Percentiles rank a stretch among this genome's conserved stretches.
phyloP scores from a whole-genome alignment of 2,329 filamentous ascomycete species.

The Colletotrichum neosansevieriae region DNA sequence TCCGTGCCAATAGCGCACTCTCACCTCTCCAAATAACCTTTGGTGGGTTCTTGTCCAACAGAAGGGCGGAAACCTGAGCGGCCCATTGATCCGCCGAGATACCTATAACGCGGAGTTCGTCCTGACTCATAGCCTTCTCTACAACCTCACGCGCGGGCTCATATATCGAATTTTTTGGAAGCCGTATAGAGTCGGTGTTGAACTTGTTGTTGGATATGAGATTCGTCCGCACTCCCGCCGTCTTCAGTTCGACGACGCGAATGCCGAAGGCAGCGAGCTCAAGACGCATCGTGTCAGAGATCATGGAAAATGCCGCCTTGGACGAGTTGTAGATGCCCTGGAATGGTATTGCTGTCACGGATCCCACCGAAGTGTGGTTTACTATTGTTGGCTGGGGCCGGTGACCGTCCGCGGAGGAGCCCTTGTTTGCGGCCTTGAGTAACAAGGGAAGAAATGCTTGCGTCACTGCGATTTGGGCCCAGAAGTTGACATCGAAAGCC shows the following conservation, averaged over 20 bases:
- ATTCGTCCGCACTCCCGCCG: slow-evolving; percentile 30
- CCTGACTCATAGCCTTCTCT: slow-evolving; percentile 43
- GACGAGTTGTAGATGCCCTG: slow-evolving; percentile 43
- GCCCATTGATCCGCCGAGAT: slow-evolving; percentile 44
- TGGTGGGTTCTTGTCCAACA: slow-evolving; percentile 42
- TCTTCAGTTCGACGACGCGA: slow-evolving; percentile 44
- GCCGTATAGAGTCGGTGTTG: slow-evolving; percentile 13
- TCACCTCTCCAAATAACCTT: slow-evolving; percentile 44
- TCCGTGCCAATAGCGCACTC: slow-evolving; percentile 37
- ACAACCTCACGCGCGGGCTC: slow-evolving; percentile 41
- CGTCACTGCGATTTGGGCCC: slow-evolving; percentile 46
- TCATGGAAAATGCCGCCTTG: slow-evolving; percentile 43
- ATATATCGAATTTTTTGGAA: slow-evolving; percentile 46
- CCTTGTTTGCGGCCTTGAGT: neutral
- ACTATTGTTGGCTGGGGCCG: neutral
- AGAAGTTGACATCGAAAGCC: slow-evolving; percentile 49
- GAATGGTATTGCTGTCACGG: slow-evolving; percentile 22
- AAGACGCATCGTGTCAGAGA: slow-evolving; percentile 45
- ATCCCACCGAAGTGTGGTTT: slow-evolving; percentile 42
- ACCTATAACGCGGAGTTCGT: slow-evolving; percentile 27
- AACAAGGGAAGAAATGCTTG: slow-evolving; percentile 44
- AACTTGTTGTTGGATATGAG: slow-evolving; percentile 36
- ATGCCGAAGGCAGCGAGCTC: slow-evolving; percentile 47
- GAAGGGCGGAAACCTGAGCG: slow-evolving; percentile 36
- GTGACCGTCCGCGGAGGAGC: neutral